These are phyloP conservation scores for Atkinsonella hypoxylon DNA, from an alignment of 2,329 filamentous ascomycete species.

Conservation along the genomic window DNA sequence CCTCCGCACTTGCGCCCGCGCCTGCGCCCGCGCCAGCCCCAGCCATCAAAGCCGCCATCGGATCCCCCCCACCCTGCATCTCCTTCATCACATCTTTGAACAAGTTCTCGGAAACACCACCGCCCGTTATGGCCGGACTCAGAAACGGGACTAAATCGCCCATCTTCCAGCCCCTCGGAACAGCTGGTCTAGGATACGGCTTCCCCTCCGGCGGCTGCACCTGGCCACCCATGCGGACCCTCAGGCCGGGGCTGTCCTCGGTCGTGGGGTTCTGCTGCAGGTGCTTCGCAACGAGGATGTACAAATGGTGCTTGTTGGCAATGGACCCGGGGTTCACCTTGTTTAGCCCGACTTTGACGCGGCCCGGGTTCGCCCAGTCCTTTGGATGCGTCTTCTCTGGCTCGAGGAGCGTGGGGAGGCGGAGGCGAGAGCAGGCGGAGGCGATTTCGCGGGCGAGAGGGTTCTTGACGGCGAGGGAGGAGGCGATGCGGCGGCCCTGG, in stretches of 20 bases:
- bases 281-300: constrained; percentile 65
- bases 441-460: constrained; percentile 84
- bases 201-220: constrained; percentile 49
- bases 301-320: constrained; percentile 75
- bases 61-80: constrained; percentile 50
- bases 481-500: constrained; percentile 68
- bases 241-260: constrained; percentile 53
- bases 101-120: constrained; percentile 87
- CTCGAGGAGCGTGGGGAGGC: constrained; percentile 68
- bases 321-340: constrained; percentile 25
- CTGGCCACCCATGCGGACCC: constrained; percentile 61
- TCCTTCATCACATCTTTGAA: constrained; percentile 96
- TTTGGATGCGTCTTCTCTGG: constrained; percentile 87
- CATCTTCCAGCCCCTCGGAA: constrained; percentile 88
- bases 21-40: constrained; percentile 9
- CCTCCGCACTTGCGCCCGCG: constrained; percentile 13
- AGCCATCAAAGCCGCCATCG: constrained; percentile 31
- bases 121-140: constrained; percentile 80
- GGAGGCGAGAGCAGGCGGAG: constrained; percentile 65
- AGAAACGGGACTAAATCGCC: constrained; percentile 73
- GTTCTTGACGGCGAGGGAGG: constrained; percentile 62
- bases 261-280: constrained; percentile 69
- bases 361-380: constrained; percentile 94
- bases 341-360: constrained; percentile 71
- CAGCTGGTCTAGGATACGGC: constrained; percentile 57